These are phyloP conservation scores for Castanospermum australe DNA, from an alignment of 306 rosid species.

Conservation along the genomic window DNA sequence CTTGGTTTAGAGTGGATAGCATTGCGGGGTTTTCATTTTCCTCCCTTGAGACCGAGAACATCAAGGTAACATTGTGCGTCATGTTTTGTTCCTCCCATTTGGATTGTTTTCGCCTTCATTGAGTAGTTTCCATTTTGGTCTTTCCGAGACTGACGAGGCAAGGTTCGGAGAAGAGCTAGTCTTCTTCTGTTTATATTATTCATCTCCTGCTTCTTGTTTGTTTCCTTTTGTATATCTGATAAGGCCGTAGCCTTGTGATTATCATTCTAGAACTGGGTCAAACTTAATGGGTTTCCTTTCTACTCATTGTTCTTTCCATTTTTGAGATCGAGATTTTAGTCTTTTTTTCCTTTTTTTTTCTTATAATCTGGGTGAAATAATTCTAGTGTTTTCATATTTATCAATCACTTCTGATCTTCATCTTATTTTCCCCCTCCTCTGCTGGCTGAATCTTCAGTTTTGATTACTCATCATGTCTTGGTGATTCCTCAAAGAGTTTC, in stretches of 20 bases:
- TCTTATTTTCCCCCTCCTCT: not conserved
- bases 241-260: not conserved
- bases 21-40: conserved; percentile 31
- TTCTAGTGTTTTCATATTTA: not conserved
- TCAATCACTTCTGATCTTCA: conserved; percentile 1
- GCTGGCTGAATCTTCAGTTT: not conserved
- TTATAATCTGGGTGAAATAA: not conserved
- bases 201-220: not conserved
- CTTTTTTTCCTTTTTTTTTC: no score
- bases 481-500: not conserved
- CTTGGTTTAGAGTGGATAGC: not conserved
- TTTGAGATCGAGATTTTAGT: not conserved
- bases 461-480: not conserved
- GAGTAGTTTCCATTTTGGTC: not conserved
- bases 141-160: not conserved
- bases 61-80: conserved; percentile 11
- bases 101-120: not conserved
- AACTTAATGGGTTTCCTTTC: not conserved
- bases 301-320: not conserved
- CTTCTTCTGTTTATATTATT: not conserved
- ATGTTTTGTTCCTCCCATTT: not conserved
- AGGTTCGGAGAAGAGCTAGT: not conserved
- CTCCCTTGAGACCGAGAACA: not conserved
- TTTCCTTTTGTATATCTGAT: not conserved
- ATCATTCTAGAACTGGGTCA: not conserved